Base-by-base conservation (phyloP, 305 asterid genomes). In the Fraxinus greggii region DNA sequence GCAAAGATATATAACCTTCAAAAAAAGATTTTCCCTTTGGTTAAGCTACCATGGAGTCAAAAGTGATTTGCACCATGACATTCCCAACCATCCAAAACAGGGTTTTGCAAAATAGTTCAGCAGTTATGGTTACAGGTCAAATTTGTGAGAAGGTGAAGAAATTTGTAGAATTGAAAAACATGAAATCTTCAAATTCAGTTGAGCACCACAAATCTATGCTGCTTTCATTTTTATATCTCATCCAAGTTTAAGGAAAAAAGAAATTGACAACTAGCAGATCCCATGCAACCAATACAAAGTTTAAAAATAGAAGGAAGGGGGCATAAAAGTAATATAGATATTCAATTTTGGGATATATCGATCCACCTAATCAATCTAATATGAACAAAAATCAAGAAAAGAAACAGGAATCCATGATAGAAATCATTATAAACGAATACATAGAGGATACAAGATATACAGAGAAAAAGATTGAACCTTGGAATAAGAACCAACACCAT, bases 401-500 rank as follows among this genome's bases (percentile, higher is more conserved):
- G 6, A 24, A 65, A 24, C 2, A 24, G 7, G 76, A 72, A 12
- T 63, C 85, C 77, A 86, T 69, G 21, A 80, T 75, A 83, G 32
- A 40, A 81, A 69, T 28, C 33, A 78, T 28, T 35, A 36, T 38
- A 73, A 35, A 69, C n/a, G 21, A 40, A 48, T 28, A 40, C 35
- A 29, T 23, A 36, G 3, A 78, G 31, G n/a, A 81, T 32, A 26
- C 51, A 76, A 31, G 26, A 10, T 8, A 78, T 9, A 61, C 5
- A 82, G 56, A 48, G 28, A 28, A 61, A 23, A 83, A 38, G 79
- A 79, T 48, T 70, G 76, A 59, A 94, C 98, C 99, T 97, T 94
- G 81, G 99, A 97, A 91, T 94, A 97, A 85, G 99, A 97, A 90
- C 99, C 99, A 89, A 92, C 98, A 70, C 98, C 99, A 91, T 97